Base-by-base conservation (phyloP, 1,139 yeast genomes). In the Fermentozyma sake region DNA sequence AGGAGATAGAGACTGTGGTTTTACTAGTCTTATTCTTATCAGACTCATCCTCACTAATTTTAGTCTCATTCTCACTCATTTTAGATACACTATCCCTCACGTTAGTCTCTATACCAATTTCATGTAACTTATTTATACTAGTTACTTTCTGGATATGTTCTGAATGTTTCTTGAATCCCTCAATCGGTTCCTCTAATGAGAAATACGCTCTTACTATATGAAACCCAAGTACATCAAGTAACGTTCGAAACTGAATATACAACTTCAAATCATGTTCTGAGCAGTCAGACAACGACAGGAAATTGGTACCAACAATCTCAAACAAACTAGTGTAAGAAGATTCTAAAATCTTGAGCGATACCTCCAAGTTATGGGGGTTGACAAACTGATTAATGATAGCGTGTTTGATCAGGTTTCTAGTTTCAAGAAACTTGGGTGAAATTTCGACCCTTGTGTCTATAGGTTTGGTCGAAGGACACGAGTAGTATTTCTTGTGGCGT, bases 161-260 rank as follows among this genome's bases (percentile, higher is more conserved):
- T 23, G 67, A 66, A 45, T 83, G 86, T 47, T 78, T 81, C 32
- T 69, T 65, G 39, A 76, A 70, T 0, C 87, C 85, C 20, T 62
- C 42, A 21, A 77, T 62, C 1, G 82, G 69, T 38, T 73, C 75
- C 23, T 73, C 81, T 14, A 74, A 38, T n/a, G 82, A 74, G 20
- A 83, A 60, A 40, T 77, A 72, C 1, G 78, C 63, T 36, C 83
- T 65, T 4, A 75, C 73, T 9, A 82, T 75, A 40, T 79, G 83
- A 32, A 79, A 64, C 0, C 82, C 80, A 6, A 74, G 48, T 3
- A 72, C 48, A 47, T 85, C 95, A 7, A 81, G 50, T 24, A 80
- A 52, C 9, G 47, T 46, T 23, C 85, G 50, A 27, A 45, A 44
- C 30, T 63, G 67, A 1, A 12, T 22, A 26, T 54, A 57, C 4